Conservation (phyloP, 805 yeast genomes). For the Dipodascopsis uninucleata region DNA sequence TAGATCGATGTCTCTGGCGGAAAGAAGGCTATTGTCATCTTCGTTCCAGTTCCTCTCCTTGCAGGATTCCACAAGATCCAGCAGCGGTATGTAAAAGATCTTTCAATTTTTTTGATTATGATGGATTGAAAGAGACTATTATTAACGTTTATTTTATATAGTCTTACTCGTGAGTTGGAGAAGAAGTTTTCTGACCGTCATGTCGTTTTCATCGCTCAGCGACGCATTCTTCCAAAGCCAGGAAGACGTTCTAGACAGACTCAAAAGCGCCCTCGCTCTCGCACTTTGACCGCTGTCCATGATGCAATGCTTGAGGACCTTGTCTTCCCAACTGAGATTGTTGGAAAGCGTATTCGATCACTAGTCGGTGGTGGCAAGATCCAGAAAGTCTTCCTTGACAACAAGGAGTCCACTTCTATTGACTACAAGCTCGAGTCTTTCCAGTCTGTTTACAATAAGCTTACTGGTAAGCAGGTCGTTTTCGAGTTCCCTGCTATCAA, state of each 20-base stretch:
- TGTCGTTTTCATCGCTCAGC: slow-evolving; percentile 98
- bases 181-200: slow-evolving; percentile 99
- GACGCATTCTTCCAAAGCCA: slow-evolving; percentile 99
- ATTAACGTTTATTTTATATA: slow-evolving; percentile 39
- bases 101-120: not conserved
- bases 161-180: slow-evolving; percentile 98
- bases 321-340: slow-evolving; percentile 99
- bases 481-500: slow-evolving; percentile 74
- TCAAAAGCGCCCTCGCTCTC: slow-evolving; percentile 99
- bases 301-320: slow-evolving; percentile 98
- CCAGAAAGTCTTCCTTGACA: slow-evolving; percentile 95
- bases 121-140: not conserved
- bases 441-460: slow-evolving; percentile 97
- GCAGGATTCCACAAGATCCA: slow-evolving; percentile 94
- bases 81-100: slow-evolving; percentile 37
- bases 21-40: slow-evolving; percentile 96
- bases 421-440: slow-evolving; percentile 99
- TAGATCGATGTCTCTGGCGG: slow-evolving; percentile 93
- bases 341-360: slow-evolving; percentile 99
- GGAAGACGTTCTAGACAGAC: slow-evolving; percentile 87
- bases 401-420: slow-evolving; percentile 93
- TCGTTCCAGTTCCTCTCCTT: slow-evolving; percentile 96
- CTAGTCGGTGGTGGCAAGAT: slow-evolving; percentile 98
- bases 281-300: slow-evolving; percentile 98
- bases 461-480: slow-evolving; percentile 99